Evolutionary conservation across 23 red algal genomes (phyloP), one percentile per base, ranked within the genome.

Genomic region (Pyropia yezoensis): DNA sequence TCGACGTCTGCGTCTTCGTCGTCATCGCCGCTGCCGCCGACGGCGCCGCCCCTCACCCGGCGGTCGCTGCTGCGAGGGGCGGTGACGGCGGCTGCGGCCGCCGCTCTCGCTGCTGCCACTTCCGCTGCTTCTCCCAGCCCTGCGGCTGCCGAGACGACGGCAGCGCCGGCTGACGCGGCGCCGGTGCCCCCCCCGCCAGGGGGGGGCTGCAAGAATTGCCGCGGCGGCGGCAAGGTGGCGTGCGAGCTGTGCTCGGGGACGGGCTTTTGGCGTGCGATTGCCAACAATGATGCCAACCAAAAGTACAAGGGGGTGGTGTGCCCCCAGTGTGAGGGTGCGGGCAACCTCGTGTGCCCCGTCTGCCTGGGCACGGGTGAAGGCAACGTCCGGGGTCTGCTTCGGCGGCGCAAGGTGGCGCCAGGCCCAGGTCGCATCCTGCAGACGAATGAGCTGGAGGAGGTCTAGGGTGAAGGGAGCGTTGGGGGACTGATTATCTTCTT

Each of bases 241-340:
- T 96, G 90, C 61, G 90, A 96, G 19, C 75, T 96, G 33, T 96
- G 90, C 74, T 67, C 70, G 12, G 90, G 90, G 16, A 96, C 90
- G n/a, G 90, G 90, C 18, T 96, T 96, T 68, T 96, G 90, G 90
- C 63, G 84, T 8, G 90, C 90, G 26, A 22, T 86, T 33, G 66
- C 73, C 52, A 70, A 66, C 12, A 73, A 76, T 21, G 71, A 88
- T 33, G 59, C 63, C 11, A 81, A 88, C 21, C 82, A 80, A 32
- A 71, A 70, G 17, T 96, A 96, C 30, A 88, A 88, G 73, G 90
- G 90, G 25, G 83, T 80, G 12, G 79, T 84, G 9, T 96, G 90
- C 33, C 90, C 90, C 14, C 75, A 88, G 67, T 96, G 90, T 32
- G 79, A 84, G 22, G 90, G 90, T 24, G 51, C 28, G 22, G 90